phyloP scores from a whole-genome alignment of 305 asterid genomes.

The Striga hermonthica region DNA sequence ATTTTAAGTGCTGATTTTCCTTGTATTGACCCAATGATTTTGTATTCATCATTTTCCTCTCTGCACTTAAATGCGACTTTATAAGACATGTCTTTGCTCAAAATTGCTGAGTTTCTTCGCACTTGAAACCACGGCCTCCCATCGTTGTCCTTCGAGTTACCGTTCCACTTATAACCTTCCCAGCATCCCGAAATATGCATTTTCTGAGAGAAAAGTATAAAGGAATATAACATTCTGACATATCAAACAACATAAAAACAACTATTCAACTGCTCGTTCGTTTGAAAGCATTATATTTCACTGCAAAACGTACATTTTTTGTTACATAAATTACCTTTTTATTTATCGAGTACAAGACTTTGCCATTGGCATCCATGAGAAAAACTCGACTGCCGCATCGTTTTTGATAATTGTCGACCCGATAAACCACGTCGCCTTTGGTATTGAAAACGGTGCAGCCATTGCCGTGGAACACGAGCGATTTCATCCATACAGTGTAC shows the following conservation, averaged over 20 bases:
- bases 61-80: constrained; percentile 40
- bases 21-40: constrained; percentile 40
- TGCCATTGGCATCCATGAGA: constrained; percentile 66
- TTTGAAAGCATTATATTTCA: too few species aligned
- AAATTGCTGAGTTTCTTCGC: constrained; percentile 37
- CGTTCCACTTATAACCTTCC: constrained; percentile 63
- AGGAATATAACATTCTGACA: neutral
- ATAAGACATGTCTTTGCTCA: constrained; percentile 35
- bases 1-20: constrained; percentile 53
- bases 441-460: constrained; percentile 66
- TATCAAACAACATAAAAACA: neutral
- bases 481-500: constrained; percentile 78
- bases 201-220: constrained; percentile 41
- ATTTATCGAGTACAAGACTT: constrained; percentile 49
- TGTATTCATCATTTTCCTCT: constrained; percentile 32
- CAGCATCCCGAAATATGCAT: constrained; percentile 45
- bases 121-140: constrained; percentile 65
- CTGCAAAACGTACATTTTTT: too few species aligned
- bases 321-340: constrained; percentile 45
- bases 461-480: constrained; percentile 60
- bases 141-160: constrained; percentile 30
- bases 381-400: constrained; percentile 46
- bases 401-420: constrained; percentile 64
- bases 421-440: constrained; percentile 48
- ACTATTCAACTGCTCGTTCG: neutral